A percentile compares a stretch with the other conserved stretches of the same genome.
Evolutionary conservation across 1,284 basidiomycete genomes (phyloP).

Genomic region (Moniliophthora roreri): DNA sequence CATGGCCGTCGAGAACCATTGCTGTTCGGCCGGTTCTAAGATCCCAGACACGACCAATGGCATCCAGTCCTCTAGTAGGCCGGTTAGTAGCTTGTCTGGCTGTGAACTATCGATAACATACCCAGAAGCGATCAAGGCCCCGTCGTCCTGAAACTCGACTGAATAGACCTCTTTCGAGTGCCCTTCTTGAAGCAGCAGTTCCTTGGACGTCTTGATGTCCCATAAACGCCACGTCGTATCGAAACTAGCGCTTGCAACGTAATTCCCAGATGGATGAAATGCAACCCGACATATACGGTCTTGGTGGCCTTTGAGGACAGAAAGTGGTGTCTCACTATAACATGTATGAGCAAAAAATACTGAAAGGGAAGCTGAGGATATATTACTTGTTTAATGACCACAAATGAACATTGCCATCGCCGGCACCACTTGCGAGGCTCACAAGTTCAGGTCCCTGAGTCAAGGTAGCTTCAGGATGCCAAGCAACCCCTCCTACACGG

Average conservation of each 20-base stretch:
- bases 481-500: slow-evolving; percentile 92
- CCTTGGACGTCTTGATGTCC: slow-evolving; percentile 83
- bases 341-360: slow-evolving; percentile 6
- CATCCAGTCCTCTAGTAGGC: slow-evolving; percentile 81
- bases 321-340: slow-evolving; percentile 73
- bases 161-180: slow-evolving; percentile 97
- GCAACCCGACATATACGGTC: slow-evolving; percentile 91
- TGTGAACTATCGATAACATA: slow-evolving; percentile 34
- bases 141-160: slow-evolving; percentile 94
- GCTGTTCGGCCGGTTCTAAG: slow-evolving; percentile 92
- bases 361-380: not conserved
- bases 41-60: slow-evolving; percentile 98
- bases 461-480: slow-evolving; percentile 96
- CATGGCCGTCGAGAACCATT: slow-evolving; percentile 98
- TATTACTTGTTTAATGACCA: slow-evolving; percentile 86
- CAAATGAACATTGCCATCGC: slow-evolving; percentile 82
- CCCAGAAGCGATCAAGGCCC: slow-evolving; percentile 92
- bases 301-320: slow-evolving; percentile 85
- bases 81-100: slow-evolving; percentile 5
- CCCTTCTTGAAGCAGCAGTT: slow-evolving; percentile 91
- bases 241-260: slow-evolving; percentile 93
- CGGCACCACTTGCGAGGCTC: slow-evolving; percentile 91
- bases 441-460: slow-evolving; percentile 66
- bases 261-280: slow-evolving; percentile 94
- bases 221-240: slow-evolving; percentile 99